Evolutionary conservation across 2,329 filamentous ascomycete genomes (phyloP).

Genomic region (Exophiala aquamarina): DNA sequence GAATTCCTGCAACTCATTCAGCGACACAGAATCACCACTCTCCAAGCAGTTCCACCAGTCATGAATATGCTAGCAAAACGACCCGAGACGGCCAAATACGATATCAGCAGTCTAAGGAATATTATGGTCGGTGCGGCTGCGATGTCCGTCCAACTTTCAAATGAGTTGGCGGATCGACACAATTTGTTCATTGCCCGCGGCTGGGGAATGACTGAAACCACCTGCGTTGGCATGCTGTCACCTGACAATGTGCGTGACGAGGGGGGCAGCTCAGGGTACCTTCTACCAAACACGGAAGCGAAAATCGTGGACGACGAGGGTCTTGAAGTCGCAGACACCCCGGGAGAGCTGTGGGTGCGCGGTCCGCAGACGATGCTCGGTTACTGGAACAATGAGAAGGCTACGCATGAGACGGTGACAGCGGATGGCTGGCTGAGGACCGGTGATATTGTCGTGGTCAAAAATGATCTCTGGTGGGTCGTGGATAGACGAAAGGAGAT

Average conservation of each 20-base stretch:
- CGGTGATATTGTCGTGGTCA: constrained; percentile 76
- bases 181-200: constrained; percentile 48
- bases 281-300: constrained; percentile 36
- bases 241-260: constrained; percentile 40
- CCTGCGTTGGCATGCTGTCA: constrained; percentile 38
- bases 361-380: constrained; percentile 54
- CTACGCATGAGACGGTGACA: constrained; percentile 62
- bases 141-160: constrained; percentile 55
- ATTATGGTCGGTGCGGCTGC: constrained; percentile 58
- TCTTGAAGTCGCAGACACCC: constrained; percentile 66
- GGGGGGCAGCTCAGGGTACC: constrained; percentile 50
- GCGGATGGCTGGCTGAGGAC: constrained; percentile 76
- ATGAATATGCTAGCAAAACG: constrained; percentile 59
- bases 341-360: constrained; percentile 59
- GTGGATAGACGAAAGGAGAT: constrained; percentile 46
- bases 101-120: constrained; percentile 50
- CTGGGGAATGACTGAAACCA: constrained; percentile 59
- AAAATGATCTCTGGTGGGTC: constrained; percentile 64
- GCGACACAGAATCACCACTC: constrained; percentile 51
- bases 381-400: constrained; percentile 53
- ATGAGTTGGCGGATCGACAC: constrained; percentile 51
- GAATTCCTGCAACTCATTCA: constrained; percentile 56
- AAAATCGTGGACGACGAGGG: constrained; percentile 70
- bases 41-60: constrained; percentile 63
- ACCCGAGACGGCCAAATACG: constrained; percentile 56